Evolutionary conservation across 2,329 filamentous ascomycete species (phyloP), one percentile per base, ranked within the genome.

Genomic region (Dryadomyces quercus-mongolicae): DNA sequence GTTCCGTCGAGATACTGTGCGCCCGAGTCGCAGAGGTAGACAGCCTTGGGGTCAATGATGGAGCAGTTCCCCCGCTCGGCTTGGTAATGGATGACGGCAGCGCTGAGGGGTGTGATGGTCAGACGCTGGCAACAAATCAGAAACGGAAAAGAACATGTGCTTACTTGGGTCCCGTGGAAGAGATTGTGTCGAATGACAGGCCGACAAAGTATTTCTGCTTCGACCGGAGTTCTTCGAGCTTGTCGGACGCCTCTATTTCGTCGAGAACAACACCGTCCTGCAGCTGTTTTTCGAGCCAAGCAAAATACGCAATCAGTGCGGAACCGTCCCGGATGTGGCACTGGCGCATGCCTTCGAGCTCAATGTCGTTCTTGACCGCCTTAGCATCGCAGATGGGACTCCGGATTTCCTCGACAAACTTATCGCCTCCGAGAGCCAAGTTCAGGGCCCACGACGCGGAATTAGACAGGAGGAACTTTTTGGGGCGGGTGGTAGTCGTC

Each of bases 1-100:
- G 93, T 98, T 54, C 93, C 93, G 66, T 98, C 93, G 2, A 86
- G 76, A 64, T 92, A 98, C 68, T 98, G 93, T n/a, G 88, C 93
- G 21, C 93, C 93, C 21, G 93, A 97, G 68, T 98, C 93, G 66
- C 93, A 98, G 2, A 98, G 81, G 64, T 98, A 98, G 56, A 98
- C 82, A 15, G 84, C 83, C 7, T 82, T 81, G 0, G 89, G 88
- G 61, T 98, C 89, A 61, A 98, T 89, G 31, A 80, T 73, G 9
- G 90, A 80, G 69, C 92, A 97, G 58, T 77, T 85, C 20, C 86
- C 89, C 54, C 79, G 82, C 65, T 95, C 88, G 0, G 93, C 91
- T 61, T 86, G 87, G 74, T 98, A 98, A 67, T 98, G 93, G 55
- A 98, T 98, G 13, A 98, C 80, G 5, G 93, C 93, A 55, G 90